phyloP scores from a whole-genome alignment of 2,329 filamentous ascomycete species.

The Fusarium lyarnte region DNA sequence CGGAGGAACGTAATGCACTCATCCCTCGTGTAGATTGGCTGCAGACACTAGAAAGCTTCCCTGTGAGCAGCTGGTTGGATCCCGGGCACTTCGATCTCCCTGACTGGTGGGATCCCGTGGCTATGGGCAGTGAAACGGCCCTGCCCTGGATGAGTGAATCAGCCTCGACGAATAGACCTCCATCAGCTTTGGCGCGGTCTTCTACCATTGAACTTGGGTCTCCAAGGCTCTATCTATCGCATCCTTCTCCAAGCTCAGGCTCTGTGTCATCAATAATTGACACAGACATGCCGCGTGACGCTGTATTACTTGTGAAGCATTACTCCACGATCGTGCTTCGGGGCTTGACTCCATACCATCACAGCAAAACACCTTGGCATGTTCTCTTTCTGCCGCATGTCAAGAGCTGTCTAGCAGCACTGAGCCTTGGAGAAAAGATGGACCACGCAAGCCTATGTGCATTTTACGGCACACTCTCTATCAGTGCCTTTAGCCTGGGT shows the following conservation, averaged over 20 bases:
- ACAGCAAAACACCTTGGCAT: conserved; percentile 35
- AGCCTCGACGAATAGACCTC: fast-evolving
- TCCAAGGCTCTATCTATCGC: fast-evolving
- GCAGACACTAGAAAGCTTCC: not conserved
- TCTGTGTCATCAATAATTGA: not conserved
- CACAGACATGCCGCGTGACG: conserved; percentile 5
- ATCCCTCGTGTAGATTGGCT: not conserved
- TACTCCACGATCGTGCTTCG: conserved; percentile 22
- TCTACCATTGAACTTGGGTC: not conserved
- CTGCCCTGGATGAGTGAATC: not conserved
- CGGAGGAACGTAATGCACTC: not conserved
- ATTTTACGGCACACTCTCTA: conserved; percentile 25
- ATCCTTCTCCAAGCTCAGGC: not conserved
- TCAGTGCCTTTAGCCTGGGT: conserved; percentile 23
- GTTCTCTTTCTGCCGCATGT: conserved; percentile 18
- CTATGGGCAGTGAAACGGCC: not conserved
- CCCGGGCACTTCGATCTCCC: not conserved
- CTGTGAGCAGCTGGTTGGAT: not conserved
- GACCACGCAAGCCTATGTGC: conserved; percentile 27
- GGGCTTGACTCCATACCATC: conserved; percentile 23
- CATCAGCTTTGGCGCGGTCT: not conserved
- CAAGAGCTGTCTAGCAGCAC: conserved; percentile 22
- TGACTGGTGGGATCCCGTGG: conserved; percentile 16
- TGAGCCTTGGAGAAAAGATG: conserved; percentile 21
- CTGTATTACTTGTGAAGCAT: conserved; percentile 23